phyloP scores from a whole-genome alignment of 2,329 filamentous ascomycete genomes.

The Alternaria gaisen region DNA sequence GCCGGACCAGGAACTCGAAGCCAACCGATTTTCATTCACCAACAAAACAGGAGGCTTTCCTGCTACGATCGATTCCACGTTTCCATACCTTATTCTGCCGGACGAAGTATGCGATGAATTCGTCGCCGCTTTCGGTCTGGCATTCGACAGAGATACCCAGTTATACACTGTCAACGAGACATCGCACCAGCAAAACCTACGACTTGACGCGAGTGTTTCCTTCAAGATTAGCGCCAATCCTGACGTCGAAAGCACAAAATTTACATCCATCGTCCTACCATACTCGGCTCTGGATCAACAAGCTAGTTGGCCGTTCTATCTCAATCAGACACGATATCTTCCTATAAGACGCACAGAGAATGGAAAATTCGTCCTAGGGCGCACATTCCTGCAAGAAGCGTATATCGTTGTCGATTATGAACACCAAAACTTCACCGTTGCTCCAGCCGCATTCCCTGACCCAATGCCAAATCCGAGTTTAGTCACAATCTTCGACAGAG shows the following conservation, averaged over 20 bases:
- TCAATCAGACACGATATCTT: constrained; percentile 36
- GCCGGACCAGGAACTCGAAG: constrained; percentile 24
- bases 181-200: constrained; percentile 31
- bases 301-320: constrained; percentile 18
- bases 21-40: constrained; percentile 20
- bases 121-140: constrained; percentile 45
- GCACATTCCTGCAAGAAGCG: constrained; percentile 50
- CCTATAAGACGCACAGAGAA: constrained; percentile 41
- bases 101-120: constrained; percentile 50
- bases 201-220: constrained; percentile 35
- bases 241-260: constrained; percentile 12
- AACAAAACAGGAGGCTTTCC: constrained; percentile 23
- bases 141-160: constrained; percentile 40
- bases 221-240: constrained; percentile 36
- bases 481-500: constrained; percentile 34
- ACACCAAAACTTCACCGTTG: constrained; percentile 44
- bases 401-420: constrained; percentile 52
- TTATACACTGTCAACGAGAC: constrained; percentile 49
- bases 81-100: constrained; percentile 47
- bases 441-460: constrained; percentile 34
- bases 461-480: constrained; percentile 31
- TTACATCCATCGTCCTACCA: constrained; percentile 36
- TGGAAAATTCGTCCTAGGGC: constrained; percentile 41
- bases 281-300: constrained; percentile 42
- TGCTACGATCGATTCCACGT: constrained; percentile 51